Base-by-base conservation (phyloP, 345 rosid genomes). In the Isatis tinctoria region DNA sequence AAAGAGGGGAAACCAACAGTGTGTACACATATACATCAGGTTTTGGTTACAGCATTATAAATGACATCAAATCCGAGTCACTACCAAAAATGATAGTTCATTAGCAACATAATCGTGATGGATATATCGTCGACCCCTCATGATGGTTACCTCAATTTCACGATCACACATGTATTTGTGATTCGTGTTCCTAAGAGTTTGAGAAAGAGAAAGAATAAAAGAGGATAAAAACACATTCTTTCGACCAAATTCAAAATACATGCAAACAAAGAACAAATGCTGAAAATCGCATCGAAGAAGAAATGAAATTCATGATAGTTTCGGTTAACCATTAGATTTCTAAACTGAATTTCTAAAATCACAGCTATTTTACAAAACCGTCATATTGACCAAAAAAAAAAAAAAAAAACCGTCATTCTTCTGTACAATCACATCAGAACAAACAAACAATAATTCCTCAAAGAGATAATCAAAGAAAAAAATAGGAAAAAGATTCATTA, bases 291-390 rank as follows among this genome's bases (percentile, higher is more conserved):
- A 48, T 7, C 6, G 37, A 43, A 39, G 16, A 22, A 30, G 16
- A 39, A 20, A 57, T 44, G 18, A 56, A 54, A 33, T 64, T 10
- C 6, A 48, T 4, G 3, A 35, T 53, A 11, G 18, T 17, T 17
- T 37, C 13, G 17, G 53, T 66, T 58, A 58, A 48, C 17, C 67
- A 74, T 45, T 57, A 58, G 49, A 56, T 30, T 60, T 40, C 54
- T n/a, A 75, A 37, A 26, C 41, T 53, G 63, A 73, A 52, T 63
- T 6, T 63, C 63, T 72, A 62, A 28, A 60, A 52, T 32, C 57
- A 53, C 8, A 75, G 6, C 79, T 69, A 75, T 52, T 10, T 52
- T 69, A 75, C 65, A 75, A 75, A 75, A 75, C 17, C 26, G 57
- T 41, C 48, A 52, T 75, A n/a, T n/a, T n/a, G n/a, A n/a, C n/a